These are phyloP conservation scores for Saccharum spontaneum DNA, from an alignment of 176 grass and related monocot genomes.

Conservation along the genomic window DNA sequence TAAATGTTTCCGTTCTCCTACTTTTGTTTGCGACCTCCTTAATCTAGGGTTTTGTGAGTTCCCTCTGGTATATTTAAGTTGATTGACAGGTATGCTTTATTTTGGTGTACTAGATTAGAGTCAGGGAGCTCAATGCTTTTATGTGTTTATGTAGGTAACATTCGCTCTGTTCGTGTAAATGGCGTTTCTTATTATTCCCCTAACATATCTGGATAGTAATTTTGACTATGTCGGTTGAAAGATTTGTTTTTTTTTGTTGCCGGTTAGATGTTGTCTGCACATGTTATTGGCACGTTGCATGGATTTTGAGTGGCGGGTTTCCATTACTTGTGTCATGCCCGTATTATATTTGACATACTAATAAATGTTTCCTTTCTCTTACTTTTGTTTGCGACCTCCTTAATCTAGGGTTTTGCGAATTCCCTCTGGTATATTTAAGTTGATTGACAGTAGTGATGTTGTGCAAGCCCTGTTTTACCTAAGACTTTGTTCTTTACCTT, in stretches of 20 bases:
- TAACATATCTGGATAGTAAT: no score
- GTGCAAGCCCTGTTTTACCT: not conserved
- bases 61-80: not conserved
- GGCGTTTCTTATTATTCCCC: no score
- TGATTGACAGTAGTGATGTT: not conserved
- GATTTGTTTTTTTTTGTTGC: no score
- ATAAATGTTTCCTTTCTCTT: conserved; percentile 2
- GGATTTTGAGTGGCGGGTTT: not conserved
- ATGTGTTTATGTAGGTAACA: not conserved
- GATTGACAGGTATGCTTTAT: not conserved
- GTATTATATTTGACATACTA: not conserved
- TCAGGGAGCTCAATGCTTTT: not conserved
- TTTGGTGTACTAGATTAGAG: not conserved
- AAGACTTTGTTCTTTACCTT: conserved; percentile 17
- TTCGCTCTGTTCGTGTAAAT: no score
- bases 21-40: not conserved
- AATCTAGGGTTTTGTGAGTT: not conserved
- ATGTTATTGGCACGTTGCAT: not conserved
- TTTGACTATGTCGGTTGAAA: no score
- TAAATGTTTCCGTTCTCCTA: conserved; percentile 1
- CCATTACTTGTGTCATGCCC: not conserved
- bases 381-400: not conserved
- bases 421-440: not conserved
- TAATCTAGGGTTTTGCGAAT: not conserved
- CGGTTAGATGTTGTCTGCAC: not conserved